Base-by-base conservation (phyloP, 2,329 filamentous ascomycete genomes). In the Calonectria henricotiae region DNA sequence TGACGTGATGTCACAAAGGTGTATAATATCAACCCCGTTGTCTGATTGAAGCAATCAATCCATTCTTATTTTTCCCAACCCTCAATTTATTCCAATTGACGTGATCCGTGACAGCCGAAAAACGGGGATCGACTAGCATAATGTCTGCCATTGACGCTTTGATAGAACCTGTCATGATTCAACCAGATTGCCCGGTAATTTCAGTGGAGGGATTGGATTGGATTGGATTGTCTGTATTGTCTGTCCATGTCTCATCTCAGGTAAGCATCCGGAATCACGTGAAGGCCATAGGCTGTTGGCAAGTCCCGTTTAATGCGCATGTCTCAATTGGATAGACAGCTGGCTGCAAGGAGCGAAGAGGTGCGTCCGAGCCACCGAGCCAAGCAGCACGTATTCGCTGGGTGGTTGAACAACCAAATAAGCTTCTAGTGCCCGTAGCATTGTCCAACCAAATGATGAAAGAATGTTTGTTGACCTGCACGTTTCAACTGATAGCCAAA, bases 121-220 rank as follows among this genome's bases (percentile, higher is more conserved):
- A 39, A 58, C 51, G 51, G 37, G 20, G 51, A 58, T 58, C 51
- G 51, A n/a, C 51, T 37, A 54, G 35, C 8, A 41, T 47, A 23
- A 65, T 54, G 12, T 32, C 37, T 54, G 12, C 25, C 37, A 27
- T 37, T 67, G 68, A 63, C 39, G 70, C 51, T 67, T 61, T 64
- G 67, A 15, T 39, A 39, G 11, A 17, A 58, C 51, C 20, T 32
- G 23, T 58, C 51, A 23, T 32, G 51, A 58, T 58, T 23, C 5
- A 30, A 2, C 46, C 15, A 5, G 47, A 23, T 20, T 27, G 32
- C 37, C 37, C 37, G n/a, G 51, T 13, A 17, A 58, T 25, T 39
- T 25, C 12, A 17, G 51, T n/a, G 20, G 20, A 20, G 20, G 20
- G 20, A 20, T 20, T 20, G 20, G 20, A 20, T 20, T 20, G 20